phyloP scores from a whole-genome alignment of 331 rosid genomes.

The Erythrophleum ivorense region DNA sequence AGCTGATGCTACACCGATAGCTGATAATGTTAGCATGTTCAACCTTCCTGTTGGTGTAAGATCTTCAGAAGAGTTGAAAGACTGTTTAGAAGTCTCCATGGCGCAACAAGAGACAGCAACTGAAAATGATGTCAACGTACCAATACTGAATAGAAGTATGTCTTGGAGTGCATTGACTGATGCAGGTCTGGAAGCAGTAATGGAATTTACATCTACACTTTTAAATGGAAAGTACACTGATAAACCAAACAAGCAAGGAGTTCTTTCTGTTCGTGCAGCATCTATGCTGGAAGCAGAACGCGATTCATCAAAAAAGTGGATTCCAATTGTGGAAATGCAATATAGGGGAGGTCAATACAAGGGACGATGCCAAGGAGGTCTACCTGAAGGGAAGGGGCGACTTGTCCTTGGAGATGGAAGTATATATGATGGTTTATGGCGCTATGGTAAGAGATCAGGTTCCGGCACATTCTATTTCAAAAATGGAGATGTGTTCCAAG shows the following conservation, averaged over 20 bases:
- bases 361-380: constrained; percentile 98
- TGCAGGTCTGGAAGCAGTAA: constrained; percentile 67
- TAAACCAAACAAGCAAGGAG: constrained; percentile 70
- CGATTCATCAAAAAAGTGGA: constrained; percentile 86
- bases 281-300: constrained; percentile 99
- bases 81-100: constrained; percentile 48
- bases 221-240: constrained; percentile 65
- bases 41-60: constrained; percentile 89
- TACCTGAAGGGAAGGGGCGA: constrained; percentile 98
- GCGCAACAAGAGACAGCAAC: constrained; percentile 48
- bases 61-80: constrained; percentile 67
- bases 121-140: constrained; percentile 48
- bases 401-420: constrained; percentile 80
- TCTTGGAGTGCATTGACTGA: constrained; percentile 60
- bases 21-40: constrained; percentile 69
- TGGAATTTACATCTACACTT: constrained; percentile 68
- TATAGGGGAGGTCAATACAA: constrained; percentile 84
- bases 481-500: constrained; percentile 96
- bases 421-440: constrained; percentile 94
- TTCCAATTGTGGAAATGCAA: constrained; percentile 82
- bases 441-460: constrained; percentile 89
- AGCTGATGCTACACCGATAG: constrained; percentile 51
- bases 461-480: constrained; percentile 82
- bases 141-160: constrained; percentile 37
- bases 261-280: constrained; percentile 86